Evolutionary conservation across 495 filamentous ascomycete genomes (phyloP).

Genomic region (Hypomontagnella submonticulosa): DNA sequence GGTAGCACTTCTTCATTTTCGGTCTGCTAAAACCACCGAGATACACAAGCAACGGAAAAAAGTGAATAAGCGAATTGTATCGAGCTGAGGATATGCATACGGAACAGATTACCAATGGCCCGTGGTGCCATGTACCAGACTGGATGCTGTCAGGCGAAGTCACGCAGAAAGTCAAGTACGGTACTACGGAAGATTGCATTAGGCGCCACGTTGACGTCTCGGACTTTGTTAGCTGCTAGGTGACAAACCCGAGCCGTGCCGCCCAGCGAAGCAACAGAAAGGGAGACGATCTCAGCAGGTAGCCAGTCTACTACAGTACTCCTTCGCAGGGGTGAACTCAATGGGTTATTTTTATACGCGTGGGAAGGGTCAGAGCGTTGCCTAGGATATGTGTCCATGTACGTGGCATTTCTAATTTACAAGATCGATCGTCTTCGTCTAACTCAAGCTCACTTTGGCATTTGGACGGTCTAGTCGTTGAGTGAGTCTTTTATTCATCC

Average conservation of each 20-base stretch:
- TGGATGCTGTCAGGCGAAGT: constrained; percentile 25
- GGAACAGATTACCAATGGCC: constrained; percentile 7
- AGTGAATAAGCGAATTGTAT: background rate
- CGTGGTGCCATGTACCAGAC: constrained; percentile 17
- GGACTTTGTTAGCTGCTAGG: constrained; percentile 12
- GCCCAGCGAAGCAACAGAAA: background rate
- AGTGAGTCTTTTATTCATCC: background rate
- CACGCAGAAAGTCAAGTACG: constrained; percentile 5
- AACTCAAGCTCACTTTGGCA: constrained; percentile 3
- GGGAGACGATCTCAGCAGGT: constrained; percentile 10
- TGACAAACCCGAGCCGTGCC: background rate
- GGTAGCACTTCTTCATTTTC: background rate
- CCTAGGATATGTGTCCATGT: background rate
- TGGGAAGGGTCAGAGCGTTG: constrained; percentile 1
- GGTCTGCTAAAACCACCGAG: background rate
- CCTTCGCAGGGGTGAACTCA: background rate
- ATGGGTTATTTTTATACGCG: constrained; percentile 2
- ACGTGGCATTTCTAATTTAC: constrained; percentile 3
- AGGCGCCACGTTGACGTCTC: constrained; percentile 14
- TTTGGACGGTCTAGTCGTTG: background rate
- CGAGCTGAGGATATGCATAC: constrained; percentile 20
- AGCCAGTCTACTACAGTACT: constrained; percentile 11
- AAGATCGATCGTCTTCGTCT: background rate
- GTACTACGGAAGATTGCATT: constrained; percentile 21
- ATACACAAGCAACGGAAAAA: no score